These are phyloP conservation scores for Heteromeles arbutifolia DNA, from an alignment of 306 rosid species.

Conservation along the genomic window DNA sequence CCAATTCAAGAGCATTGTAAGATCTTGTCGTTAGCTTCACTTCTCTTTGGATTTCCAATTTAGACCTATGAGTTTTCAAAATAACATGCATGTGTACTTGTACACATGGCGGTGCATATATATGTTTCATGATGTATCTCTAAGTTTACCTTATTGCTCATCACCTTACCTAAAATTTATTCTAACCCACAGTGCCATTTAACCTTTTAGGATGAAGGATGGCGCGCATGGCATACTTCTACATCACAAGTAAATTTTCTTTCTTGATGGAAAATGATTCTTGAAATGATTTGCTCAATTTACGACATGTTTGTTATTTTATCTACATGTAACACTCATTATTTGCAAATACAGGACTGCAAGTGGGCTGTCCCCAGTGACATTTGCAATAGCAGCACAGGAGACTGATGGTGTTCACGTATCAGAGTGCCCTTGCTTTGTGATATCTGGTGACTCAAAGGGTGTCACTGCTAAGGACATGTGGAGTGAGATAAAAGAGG, in stretches of 20 bases:
- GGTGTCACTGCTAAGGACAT: conserved; percentile 74
- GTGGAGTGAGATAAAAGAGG: conserved; percentile 90
- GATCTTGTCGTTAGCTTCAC: conserved; percentile 23
- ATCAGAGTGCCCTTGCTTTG: conserved; percentile 81
- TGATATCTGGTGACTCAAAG: conserved; percentile 56
- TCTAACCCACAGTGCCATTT: conserved; percentile 34
- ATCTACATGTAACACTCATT: not conserved
- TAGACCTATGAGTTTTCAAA: not conserved
- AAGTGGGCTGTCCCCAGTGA: conserved; percentile 54
- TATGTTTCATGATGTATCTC: not conserved
- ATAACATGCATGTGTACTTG: too few species aligned
- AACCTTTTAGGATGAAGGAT: conserved; percentile 53
- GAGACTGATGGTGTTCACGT: conserved; percentile 64
- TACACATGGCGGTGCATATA: not conserved
- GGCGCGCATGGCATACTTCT: conserved; percentile 74
- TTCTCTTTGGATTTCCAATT: conserved; percentile 11
- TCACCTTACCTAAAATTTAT: conserved; percentile 4
- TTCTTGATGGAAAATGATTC: conserved; percentile 2
- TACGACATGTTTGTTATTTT: not conserved
- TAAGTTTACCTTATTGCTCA: not conserved
- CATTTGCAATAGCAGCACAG: conserved; percentile 82
- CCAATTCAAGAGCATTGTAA: conserved; percentile 63
- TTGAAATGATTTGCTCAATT: conserved; percentile 11
- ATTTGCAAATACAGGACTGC: conserved; percentile 53
- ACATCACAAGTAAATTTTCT: conserved; percentile 61